These are phyloP conservation scores for Suhomyces terraborum DNA, from an alignment of 1,139 yeast genomes.

Conservation along the genomic window DNA sequence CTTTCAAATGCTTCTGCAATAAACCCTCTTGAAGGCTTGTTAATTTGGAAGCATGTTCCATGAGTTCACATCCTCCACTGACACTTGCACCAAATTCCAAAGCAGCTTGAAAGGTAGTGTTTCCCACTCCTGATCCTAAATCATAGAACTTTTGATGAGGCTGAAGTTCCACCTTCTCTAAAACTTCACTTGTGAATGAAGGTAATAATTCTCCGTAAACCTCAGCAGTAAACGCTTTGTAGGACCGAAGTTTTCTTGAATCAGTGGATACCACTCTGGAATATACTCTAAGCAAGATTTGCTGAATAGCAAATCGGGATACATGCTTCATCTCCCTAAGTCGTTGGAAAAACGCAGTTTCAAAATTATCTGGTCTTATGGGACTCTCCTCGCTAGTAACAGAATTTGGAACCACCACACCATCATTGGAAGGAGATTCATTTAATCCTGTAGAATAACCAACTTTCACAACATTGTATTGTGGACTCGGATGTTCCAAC, in stretches of 20 bases:
- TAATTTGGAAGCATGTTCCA: constrained; percentile 76
- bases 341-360: constrained; percentile 32
- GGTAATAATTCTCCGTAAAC: constrained; percentile 93
- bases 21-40: constrained; percentile 63
- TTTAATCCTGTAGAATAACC: not conserved
- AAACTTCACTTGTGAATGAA: constrained; percentile 66
- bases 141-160: constrained; percentile 68
- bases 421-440: not conserved
- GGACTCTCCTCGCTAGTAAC: constrained; percentile 6
- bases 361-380: constrained; percentile 26
- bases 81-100: constrained; percentile 74
- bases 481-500: constrained; percentile 20
- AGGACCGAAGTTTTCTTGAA: constrained; percentile 62
- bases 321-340: constrained; percentile 38
- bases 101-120: constrained; percentile 88
- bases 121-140: constrained; percentile 93
- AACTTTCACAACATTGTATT: constrained; percentile 9
- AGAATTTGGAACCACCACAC: constrained; percentile 10
- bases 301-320: constrained; percentile 65
- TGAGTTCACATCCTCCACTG: constrained; percentile 89
- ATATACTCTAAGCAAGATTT: constrained; percentile 69
- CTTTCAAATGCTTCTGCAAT: constrained; percentile 55
- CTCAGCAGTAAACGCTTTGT: constrained; percentile 85
- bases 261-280: constrained; percentile 78
- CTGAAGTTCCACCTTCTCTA: constrained; percentile 60